Conservation (phyloP, 208 protist genomes). For the Phytomonas francai region DNA sequence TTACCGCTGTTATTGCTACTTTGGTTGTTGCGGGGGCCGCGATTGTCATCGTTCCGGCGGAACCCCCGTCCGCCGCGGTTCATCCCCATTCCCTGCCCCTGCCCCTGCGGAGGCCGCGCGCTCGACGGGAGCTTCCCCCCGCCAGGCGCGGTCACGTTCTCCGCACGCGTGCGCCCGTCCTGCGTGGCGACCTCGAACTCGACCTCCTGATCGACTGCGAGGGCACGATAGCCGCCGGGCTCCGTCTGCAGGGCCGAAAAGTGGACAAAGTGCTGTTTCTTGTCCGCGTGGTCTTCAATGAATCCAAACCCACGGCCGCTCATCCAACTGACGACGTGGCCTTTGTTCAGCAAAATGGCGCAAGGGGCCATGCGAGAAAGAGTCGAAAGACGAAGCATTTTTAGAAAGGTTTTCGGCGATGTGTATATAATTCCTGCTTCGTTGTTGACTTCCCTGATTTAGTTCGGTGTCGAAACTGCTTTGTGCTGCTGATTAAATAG, state of each 20-base stretch:
- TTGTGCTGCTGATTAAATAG: background rate
- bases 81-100: constrained; percentile 24
- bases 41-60: constrained; percentile 28
- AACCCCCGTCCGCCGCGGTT: constrained; percentile 20
- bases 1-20: constrained; percentile 34
- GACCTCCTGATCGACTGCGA: constrained; percentile 82
- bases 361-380: constrained; percentile 49
- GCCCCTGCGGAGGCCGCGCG: constrained; percentile 55
- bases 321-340: constrained; percentile 87
- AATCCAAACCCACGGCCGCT: constrained; percentile 87
- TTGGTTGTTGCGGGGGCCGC: constrained; percentile 31
- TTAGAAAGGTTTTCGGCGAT: constrained; percentile 3
- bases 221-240: constrained; percentile 73
- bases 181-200: constrained; percentile 86
- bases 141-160: constrained; percentile 77
- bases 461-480: constrained; percentile 4
- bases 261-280: constrained; percentile 91
- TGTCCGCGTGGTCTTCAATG: constrained; percentile 83
- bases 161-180: constrained; percentile 82
- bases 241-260: constrained; percentile 88
- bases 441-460: background rate
- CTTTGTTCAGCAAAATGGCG: constrained; percentile 65
- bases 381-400: constrained; percentile 62
- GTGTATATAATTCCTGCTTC: constrained; percentile 6
- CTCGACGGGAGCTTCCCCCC: constrained; percentile 80